Evolutionary conservation across 2,329 filamentous ascomycete genomes (phyloP), one percentile per base, ranked within the genome.

Genomic region (Fusarium illudens): DNA sequence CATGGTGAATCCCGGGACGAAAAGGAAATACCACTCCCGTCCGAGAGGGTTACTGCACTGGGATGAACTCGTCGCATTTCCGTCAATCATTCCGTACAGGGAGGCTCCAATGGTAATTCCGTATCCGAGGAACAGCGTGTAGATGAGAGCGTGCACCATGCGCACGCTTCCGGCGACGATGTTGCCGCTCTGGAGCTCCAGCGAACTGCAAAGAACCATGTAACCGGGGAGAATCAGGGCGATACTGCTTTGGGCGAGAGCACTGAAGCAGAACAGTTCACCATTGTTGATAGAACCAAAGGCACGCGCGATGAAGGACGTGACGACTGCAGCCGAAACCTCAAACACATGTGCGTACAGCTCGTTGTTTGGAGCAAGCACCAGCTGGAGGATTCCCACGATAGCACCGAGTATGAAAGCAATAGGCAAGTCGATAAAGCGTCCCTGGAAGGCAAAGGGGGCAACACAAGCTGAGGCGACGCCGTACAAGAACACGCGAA

Each of bases 401-500:
- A 94, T 81, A 72, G 87, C 90, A 2, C 93, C 93, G 0, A 96
- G 84, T 1, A 93, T 58, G 75, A 96, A 96, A 19, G 89, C 89
- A 27, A 94, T 85, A 0, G 92, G 92, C 61, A 96, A 81, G 75
- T 96, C 93, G 72, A 95, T 90, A 37, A 90, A 87, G 4, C 92
- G 87, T 3, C 91, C 92, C 58, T 89, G 83, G 74, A 96, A 96
- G 4, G 91, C 92, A 73, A 96, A 96, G 0, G 92, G 92, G 0
- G 91, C 92, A 1, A 96, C 92, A 7, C 84, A 87, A 0, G 89
- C 90, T 12, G 91, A 93, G 2, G 93, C 92, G 6, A 94, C 79
- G 0, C 93, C 93, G 70, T 93, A 94, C 30, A 93, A 80, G 1
- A 89, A 77, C 1, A 96, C 88, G 3, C 83, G 81, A 19, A 86